Conservation (phyloP, 192 early-diverging fungal species). For the Kappamyces sp. region DNA sequence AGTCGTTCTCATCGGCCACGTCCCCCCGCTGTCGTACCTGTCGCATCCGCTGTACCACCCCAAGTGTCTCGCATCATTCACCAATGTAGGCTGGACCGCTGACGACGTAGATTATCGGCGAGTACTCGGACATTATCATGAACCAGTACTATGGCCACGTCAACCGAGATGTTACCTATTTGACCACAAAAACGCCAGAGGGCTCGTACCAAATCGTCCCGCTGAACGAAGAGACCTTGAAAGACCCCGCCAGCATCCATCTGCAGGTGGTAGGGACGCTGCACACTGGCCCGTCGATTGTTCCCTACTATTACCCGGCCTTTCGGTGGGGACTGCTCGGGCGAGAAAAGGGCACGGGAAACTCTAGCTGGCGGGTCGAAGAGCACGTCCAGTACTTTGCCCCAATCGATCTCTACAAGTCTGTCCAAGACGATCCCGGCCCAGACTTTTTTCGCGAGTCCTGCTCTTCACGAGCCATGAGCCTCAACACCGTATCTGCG, state of each 20-base stretch:
- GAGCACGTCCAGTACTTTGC: conserved; percentile 15
- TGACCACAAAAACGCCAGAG: conserved; percentile 9
- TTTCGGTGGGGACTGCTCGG: conserved; percentile 13
- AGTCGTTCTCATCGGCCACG: conserved; percentile 39
- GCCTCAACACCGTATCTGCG: no score
- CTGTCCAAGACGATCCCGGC: no score
- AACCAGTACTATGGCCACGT: conserved; percentile 43
- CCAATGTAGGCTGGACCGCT: background rate
- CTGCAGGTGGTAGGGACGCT: conserved; percentile 13
- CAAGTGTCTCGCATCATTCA: conserved; percentile 29
- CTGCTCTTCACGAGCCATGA: no score
- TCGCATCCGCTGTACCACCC: conserved; percentile 20
- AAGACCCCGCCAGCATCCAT: conserved; percentile 14
- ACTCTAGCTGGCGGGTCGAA: no score
- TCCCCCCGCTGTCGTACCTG: conserved; percentile 26
- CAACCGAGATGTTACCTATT: conserved; percentile 35
- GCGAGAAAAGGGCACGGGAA: no score
- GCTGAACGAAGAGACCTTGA: conserved; percentile 21
- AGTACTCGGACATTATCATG: conserved; percentile 41
- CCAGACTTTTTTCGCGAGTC: no score
- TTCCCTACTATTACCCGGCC: conserved; percentile 42
- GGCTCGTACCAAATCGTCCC: conserved; percentile 30
- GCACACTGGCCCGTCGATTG: conserved; percentile 35
- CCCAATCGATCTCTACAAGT: background rate
- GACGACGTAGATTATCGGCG: conserved; percentile 29